A percentile compares a stretch with the other conserved stretches of the same genome.
These are phyloP conservation scores for Cryphonectria carpinicola DNA, from an alignment of 2,329 filamentous ascomycete species.

Conservation along the genomic window DNA sequence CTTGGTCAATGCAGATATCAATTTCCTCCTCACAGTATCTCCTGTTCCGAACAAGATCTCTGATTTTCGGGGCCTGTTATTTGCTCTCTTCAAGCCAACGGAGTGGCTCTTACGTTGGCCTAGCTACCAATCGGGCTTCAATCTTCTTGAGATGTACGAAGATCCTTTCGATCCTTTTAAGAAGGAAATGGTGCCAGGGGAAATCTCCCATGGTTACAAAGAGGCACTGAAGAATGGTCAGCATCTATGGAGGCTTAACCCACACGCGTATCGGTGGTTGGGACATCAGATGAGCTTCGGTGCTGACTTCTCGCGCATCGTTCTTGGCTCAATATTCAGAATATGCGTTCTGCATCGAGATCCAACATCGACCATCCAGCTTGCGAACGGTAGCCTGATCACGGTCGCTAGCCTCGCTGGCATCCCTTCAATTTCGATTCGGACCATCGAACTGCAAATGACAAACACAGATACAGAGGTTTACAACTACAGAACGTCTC, in stretches of 20 bases:
- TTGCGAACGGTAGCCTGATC: not conserved
- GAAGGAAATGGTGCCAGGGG: not conserved
- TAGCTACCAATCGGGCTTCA: accelerated
- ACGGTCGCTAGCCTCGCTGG: not conserved
- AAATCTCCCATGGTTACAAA: not conserved
- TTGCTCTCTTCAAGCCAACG: constrained; percentile 7
- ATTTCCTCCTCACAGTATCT: constrained; percentile 15
- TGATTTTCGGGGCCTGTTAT: constrained; percentile 15
- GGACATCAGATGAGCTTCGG: not conserved
- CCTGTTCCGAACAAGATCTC: constrained; percentile 18
- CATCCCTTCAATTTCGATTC: not conserved
- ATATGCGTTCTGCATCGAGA: constrained; percentile 13
- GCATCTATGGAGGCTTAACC: constrained; percentile 19
- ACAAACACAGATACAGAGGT: not conserved
- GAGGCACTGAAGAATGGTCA: constrained; percentile 15
- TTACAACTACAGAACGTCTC: not conserved
- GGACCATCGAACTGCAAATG: not conserved
- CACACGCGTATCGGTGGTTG: constrained; percentile 14
- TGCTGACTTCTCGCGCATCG: not conserved
- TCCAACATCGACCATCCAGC: not conserved
- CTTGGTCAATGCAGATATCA: constrained; percentile 9
- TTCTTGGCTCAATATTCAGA: constrained; percentile 5
- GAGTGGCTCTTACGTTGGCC: constrained; percentile 16
- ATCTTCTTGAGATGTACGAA: not conserved
- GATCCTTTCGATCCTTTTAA: constrained; percentile 11